phyloP scores from a whole-genome alignment of 1,139 yeast genomes.

The Protomyces gravidus region DNA sequence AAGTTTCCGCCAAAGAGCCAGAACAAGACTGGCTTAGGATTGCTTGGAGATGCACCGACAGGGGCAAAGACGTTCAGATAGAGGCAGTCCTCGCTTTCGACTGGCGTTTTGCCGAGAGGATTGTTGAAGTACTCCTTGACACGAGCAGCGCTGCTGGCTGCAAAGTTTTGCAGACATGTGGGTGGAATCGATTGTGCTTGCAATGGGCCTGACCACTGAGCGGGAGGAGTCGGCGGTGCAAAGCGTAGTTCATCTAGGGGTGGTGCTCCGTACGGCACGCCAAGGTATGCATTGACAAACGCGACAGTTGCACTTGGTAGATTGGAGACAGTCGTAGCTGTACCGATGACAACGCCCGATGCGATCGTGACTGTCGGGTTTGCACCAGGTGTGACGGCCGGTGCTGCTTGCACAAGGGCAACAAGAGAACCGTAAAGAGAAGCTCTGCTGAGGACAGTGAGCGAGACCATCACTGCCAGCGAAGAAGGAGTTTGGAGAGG shows the following conservation, averaged over 20 bases:
- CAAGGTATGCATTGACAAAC: no score
- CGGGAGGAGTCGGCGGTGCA: slow-evolving; percentile 7
- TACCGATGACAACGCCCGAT: not conserved
- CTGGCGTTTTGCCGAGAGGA: slow-evolving; percentile 6
- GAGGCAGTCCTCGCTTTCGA: slow-evolving; percentile 23
- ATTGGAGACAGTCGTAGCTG: not conserved
- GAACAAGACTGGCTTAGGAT: slow-evolving; percentile 38
- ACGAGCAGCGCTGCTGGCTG: no score
- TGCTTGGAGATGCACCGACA: slow-evolving; percentile 16
- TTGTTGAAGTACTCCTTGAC: slow-evolving; percentile 1
- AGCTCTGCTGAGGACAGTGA: no score
- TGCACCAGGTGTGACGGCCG: not conserved
- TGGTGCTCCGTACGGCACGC: slow-evolving; percentile 10
- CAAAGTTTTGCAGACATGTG: slow-evolving; percentile 14
- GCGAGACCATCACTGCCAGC: no score
- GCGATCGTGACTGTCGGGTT: slow-evolving; percentile 4
- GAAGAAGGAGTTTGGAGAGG: no score
- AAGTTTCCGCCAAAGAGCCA: slow-evolving; percentile 46
- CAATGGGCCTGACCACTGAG: not conserved
- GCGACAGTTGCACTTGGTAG: no score
- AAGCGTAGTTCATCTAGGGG: slow-evolving; percentile 5
- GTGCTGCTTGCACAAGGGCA: not conserved
- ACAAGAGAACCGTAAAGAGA: no score
- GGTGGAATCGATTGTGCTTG: slow-evolving; percentile 7
- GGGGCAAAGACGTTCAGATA: slow-evolving; percentile 12